Conservation (phyloP, 441 rosid species). For the Corymbia calophylla region DNA sequence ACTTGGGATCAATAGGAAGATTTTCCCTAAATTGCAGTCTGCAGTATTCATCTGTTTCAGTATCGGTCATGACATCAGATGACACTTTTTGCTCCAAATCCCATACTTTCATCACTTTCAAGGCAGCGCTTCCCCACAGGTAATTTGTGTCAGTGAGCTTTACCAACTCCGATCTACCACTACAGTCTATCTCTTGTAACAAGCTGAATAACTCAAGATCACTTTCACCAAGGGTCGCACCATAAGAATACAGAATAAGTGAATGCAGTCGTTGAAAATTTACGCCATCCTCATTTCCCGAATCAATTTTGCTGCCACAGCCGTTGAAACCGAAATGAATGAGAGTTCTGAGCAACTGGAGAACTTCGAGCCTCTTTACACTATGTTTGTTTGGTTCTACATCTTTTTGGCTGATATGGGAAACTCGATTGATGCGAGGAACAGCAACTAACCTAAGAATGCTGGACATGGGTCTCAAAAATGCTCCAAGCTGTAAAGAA, state of each 20-base stretch:
- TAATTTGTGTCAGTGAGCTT: slow-evolving; percentile 43
- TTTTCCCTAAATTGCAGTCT: slow-evolving; percentile 72
- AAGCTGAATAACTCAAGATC: slow-evolving; percentile 72
- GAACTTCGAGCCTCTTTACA: slow-evolving; percentile 52
- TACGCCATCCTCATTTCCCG: slow-evolving; percentile 43
- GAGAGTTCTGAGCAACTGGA: slow-evolving; percentile 62
- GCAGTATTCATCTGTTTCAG: slow-evolving; percentile 42
- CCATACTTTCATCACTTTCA: slow-evolving; percentile 46
- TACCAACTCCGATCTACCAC: slow-evolving; percentile 26
- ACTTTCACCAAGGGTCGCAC: slow-evolving; percentile 69
- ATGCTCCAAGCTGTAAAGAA: slow-evolving; percentile 40
- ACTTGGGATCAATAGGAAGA: slow-evolving; percentile 70
- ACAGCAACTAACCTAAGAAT: slow-evolving; percentile 52
- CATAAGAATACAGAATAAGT: slow-evolving; percentile 82
- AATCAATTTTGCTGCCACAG: slow-evolving; percentile 13
- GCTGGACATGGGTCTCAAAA: slow-evolving; percentile 68
- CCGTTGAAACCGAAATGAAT: slow-evolving; percentile 20
- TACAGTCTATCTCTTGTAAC: slow-evolving; percentile 54
- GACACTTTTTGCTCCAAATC: slow-evolving; percentile 35
- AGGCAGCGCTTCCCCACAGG: slow-evolving; percentile 81
- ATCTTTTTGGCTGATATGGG: slow-evolving; percentile 14
- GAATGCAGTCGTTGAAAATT: slow-evolving; percentile 60
- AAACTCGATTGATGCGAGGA: slow-evolving; percentile 17
- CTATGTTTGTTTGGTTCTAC: slow-evolving; percentile 21
- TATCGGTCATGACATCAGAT: slow-evolving; percentile 20